phyloP scores from a whole-genome alignment of 257 asterid species.

The Nicotiana tomentosiformis region DNA sequence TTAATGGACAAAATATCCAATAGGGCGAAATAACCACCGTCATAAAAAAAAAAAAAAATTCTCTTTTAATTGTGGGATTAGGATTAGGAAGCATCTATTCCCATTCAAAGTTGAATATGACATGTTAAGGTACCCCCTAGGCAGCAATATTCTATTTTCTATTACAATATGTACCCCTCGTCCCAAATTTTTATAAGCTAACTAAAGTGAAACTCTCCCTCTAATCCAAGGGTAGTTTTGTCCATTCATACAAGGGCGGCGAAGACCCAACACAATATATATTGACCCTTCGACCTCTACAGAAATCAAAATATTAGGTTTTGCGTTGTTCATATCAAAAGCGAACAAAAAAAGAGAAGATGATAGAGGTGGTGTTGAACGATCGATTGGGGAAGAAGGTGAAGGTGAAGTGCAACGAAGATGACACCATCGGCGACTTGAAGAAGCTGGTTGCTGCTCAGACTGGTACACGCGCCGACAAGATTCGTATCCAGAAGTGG shows the following conservation, averaged over 20 bases:
- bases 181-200: background rate
- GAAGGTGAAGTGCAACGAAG: conserved; percentile 17
- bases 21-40: too few relatives aligned
- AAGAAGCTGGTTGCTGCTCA: conserved; percentile 23
- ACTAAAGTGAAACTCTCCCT: background rate
- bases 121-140: too few relatives aligned
- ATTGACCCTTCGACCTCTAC: background rate
- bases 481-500: conserved; percentile 23
- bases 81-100: too few relatives aligned
- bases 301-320: background rate
- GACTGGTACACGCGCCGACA: conserved; percentile 18
- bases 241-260: background rate
- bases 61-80: too few relatives aligned
- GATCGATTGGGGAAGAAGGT: conserved; percentile 16
- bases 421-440: conserved; percentile 1
- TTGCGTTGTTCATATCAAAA: background rate
- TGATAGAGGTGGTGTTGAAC: conserved; percentile 13
- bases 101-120: too few relatives aligned
- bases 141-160: too few relatives aligned
- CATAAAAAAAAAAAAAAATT: too few relatives aligned
- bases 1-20: too few relatives aligned
- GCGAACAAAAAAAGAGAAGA: background rate
- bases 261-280: background rate
- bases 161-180: background rate
- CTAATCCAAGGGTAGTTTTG: background rate